Base-by-base conservation (phyloP, 805 yeast genomes). In the Candida railenensis region DNA sequence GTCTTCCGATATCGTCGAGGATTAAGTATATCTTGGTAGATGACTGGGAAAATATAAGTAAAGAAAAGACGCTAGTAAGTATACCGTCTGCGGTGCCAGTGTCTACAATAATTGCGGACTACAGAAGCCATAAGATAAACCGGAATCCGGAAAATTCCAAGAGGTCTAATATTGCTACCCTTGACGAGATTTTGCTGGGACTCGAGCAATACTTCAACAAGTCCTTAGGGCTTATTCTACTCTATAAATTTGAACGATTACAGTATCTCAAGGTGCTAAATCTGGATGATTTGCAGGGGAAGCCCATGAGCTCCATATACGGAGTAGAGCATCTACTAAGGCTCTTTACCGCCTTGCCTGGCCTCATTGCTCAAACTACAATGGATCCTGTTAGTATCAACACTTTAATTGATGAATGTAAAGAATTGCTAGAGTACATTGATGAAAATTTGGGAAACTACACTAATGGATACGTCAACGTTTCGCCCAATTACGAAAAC, bases 11-110 rank as follows among this genome's bases (percentile, higher is more conserved):
- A 5, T 87, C 92, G 1, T 81, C 82, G 42, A 66, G 74, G 25
- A 69, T 92, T 47, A 91, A 90, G 62, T 69, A 85, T 4, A 56
- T 83, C 2, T 68, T 92, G 34, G 96, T 91, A 1, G 90, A 89
- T 62, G 98, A 92, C 69, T 92, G 98, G 99, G 97, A 92, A 63
- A 74, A 73, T 53, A 77, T 92, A 30, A 90, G 98, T 1, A 87
- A 87, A 55, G 87, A 89, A 54, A 84, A 85, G 43, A 81, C 83
- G 61, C 63, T 89, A 37, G 78, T 88, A 2, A 66, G 76, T 21
- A 62, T 91, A 37, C 97, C 97, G 0, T 71, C 80, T 14, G 65
- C 63, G 32, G 72, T 73, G 2, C 76, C 80, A 0, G 86, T 87
- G 1, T 67, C 72, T 1, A 69, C 66, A 2, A 77, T 89, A 2